phyloP scores from a whole-genome alignment of 345 rosid species.

The Lepidium africanum region DNA sequence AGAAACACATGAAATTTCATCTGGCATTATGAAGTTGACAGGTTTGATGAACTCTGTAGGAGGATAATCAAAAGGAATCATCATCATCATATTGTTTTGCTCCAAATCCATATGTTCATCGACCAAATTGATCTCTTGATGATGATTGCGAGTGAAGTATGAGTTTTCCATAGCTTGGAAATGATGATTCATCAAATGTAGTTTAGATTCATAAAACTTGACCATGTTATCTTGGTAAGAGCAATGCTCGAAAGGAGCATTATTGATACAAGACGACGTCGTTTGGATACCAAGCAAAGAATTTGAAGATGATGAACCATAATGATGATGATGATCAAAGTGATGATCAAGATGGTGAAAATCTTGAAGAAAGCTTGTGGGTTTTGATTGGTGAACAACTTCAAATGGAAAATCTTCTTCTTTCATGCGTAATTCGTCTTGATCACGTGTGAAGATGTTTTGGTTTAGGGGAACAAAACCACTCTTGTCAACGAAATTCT shows the following conservation, averaged over 20 bases:
- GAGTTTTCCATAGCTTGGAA: constrained; percentile 12
- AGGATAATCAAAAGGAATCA: constrained; percentile 33
- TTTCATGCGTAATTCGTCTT: constrained; percentile 27
- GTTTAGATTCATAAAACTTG: constrained; percentile 51
- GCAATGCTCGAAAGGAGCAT: constrained; percentile 42
- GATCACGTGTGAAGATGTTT: constrained; percentile 22
- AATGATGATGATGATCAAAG: constrained; percentile 14
- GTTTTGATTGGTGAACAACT: constrained; percentile 28
- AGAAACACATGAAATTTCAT: constrained; percentile 53
- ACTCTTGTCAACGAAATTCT: constrained; percentile 16
- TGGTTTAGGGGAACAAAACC: constrained; percentile 21
- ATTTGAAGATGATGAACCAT: constrained; percentile 35
- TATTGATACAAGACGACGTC: constrained; percentile 13
- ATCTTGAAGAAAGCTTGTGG: constrained; percentile 44
- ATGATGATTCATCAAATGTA: constrained; percentile 42
- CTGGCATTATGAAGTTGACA: constrained; percentile 38
- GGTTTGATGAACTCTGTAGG: constrained; percentile 39
- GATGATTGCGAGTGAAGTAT: constrained; percentile 17
- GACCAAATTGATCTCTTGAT: constrained; percentile 33
- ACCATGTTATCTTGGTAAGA: constrained; percentile 30
- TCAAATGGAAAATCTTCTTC: constrained; percentile 34
- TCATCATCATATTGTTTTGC: constrained; percentile 29
- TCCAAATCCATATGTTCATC: constrained; percentile 27
- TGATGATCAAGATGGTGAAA: constrained; percentile 41
- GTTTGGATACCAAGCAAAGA: constrained; percentile 34